phyloP scores from a whole-genome alignment of 139 green algal genomes.

The Edaphochlamys debaryana region DNA sequence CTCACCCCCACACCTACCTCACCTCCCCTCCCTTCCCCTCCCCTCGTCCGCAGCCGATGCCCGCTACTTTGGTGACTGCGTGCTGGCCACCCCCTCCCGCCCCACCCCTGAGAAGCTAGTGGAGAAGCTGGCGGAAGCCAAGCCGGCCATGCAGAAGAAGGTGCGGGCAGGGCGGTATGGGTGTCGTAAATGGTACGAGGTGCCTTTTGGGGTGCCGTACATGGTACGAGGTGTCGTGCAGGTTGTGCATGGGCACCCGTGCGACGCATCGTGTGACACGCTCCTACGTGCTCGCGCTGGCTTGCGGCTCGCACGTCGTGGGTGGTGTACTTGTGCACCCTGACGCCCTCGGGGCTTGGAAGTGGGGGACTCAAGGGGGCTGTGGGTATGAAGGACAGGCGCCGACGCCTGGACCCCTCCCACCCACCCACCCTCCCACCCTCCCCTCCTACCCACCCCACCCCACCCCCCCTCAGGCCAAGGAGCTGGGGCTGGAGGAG shows the following conservation, averaged over 20 bases:
- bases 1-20: too few species aligned
- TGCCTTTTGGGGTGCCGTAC: background rate
- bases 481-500: slow-evolving; percentile 36
- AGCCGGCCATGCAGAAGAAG: slow-evolving; percentile 14
- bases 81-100: slow-evolving; percentile 17
- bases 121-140: slow-evolving; percentile 6
- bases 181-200: background rate
- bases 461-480: background rate
- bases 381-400: background rate
- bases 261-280: too few species aligned
- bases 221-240: background rate
- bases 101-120: background rate
- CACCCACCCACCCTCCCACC: background rate
- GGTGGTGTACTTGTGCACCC: too few species aligned
- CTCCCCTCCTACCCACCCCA: background rate
- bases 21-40: background rate
- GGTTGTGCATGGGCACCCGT: background rate
- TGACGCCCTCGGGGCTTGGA: too few species aligned
- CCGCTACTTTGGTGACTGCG: background rate
- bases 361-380: background rate
- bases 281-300: background rate
- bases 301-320: too few species aligned
- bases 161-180: background rate
- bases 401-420: too few species aligned
- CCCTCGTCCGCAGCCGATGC: background rate